Percentiles rank a stretch among this genome's conserved stretches.
phyloP scores from a whole-genome alignment of 1,139 yeast species.

The Protomyces arabidopsidicola region DNA sequence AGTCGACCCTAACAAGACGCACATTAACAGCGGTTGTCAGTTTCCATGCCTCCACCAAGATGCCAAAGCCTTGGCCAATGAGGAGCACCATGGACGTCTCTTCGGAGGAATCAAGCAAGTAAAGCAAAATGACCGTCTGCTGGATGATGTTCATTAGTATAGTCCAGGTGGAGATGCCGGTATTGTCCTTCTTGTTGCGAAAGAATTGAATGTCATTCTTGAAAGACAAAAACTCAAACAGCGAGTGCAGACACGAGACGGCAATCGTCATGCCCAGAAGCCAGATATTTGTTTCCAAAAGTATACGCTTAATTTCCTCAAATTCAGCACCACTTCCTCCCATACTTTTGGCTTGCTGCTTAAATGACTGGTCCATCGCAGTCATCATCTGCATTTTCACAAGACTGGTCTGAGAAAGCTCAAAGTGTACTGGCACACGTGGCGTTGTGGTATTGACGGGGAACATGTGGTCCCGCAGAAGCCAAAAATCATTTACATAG shows the following conservation, averaged over 20 bases:
- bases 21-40: slow-evolving; percentile 43
- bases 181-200: slow-evolving; percentile 37
- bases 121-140: slow-evolving; percentile 43
- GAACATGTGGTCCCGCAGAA: slow-evolving; percentile 40
- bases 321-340: slow-evolving; percentile 38
- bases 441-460: slow-evolving; percentile 38
- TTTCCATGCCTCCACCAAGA: slow-evolving; percentile 45
- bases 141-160: slow-evolving; percentile 45
- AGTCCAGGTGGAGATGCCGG: slow-evolving; percentile 43
- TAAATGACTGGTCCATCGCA: slow-evolving; percentile 38
- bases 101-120: slow-evolving; percentile 43
- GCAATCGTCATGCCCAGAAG: slow-evolving; percentile 39
- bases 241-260: slow-evolving; percentile 42
- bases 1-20: slow-evolving; percentile 32
- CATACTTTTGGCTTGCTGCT: slow-evolving; percentile 37
- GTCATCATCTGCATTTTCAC: slow-evolving; percentile 40
- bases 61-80: slow-evolving; percentile 43
- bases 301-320: slow-evolving; percentile 41
- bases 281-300: slow-evolving; percentile 43
- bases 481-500: slow-evolving; percentile 44
- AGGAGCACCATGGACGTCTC: slow-evolving; percentile 43
- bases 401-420: slow-evolving; percentile 36
- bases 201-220: slow-evolving; percentile 35
- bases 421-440: slow-evolving; percentile 38
- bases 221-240: slow-evolving; percentile 44